Conservation (phyloP, 2,329 filamentous ascomycete species). For the Pestalotiopsis sp. region DNA sequence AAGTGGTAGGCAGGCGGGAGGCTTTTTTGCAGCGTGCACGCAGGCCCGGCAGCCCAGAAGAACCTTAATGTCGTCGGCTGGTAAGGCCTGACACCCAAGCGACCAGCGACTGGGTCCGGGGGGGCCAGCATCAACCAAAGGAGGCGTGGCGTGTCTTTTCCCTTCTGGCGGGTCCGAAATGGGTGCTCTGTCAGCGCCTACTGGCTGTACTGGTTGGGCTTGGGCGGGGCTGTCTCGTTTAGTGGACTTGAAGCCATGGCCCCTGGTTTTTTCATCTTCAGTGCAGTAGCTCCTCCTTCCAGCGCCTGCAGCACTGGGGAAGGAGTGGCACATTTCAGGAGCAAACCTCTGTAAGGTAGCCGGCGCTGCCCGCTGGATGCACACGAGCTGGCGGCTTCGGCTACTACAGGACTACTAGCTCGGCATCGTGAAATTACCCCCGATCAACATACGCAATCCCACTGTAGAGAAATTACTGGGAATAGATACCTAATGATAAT, state of each 20-base stretch:
- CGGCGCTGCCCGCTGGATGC: neutral
- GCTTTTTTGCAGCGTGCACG: neutral
- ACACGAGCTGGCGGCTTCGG: neutral
- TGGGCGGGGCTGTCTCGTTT: neutral
- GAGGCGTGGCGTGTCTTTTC: neutral
- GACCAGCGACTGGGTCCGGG: neutral
- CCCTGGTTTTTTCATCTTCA: neutral
- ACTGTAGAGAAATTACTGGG: neutral
- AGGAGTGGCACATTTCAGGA: neutral
- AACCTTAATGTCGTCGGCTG: conserved; percentile 14
- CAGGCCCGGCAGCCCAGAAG: conserved; percentile 4
- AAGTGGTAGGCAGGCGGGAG: neutral
- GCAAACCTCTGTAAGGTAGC: neutral
- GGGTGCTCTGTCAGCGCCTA: neutral
- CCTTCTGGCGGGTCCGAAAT: conserved; percentile 2
- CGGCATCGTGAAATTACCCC: conserved; percentile 5
- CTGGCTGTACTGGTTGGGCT: conserved; percentile 1
- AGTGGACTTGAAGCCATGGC: neutral
- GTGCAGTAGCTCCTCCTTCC: neutral
- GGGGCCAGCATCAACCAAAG: neutral
- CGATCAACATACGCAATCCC: conserved; percentile 12
- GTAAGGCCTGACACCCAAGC: conserved; percentile 1
- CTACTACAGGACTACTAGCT: neutral
- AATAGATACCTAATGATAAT: neutral
- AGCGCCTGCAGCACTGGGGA: neutral